Conservation (phyloP, 805 yeast genomes). For the Zygosaccharomyces lentus region DNA sequence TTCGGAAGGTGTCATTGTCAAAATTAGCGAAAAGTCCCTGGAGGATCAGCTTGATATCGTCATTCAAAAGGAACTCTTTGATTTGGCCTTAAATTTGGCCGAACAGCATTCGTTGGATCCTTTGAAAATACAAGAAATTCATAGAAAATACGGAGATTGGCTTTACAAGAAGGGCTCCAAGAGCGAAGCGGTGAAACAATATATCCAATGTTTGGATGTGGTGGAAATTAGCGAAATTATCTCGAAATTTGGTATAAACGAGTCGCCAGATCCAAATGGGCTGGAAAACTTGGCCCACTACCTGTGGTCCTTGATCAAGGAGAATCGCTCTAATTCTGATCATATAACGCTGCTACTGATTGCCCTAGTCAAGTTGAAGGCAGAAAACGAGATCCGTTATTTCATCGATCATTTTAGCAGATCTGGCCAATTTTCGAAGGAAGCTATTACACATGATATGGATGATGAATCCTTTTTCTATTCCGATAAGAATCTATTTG, state of each 20-base stretch:
- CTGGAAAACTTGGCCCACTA: slow-evolving; percentile 57
- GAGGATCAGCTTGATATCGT: slow-evolving; percentile 66
- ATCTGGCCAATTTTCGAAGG: slow-evolving; percentile 24
- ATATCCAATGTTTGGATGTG: slow-evolving; percentile 49
- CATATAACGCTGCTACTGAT: slow-evolving; percentile 78
- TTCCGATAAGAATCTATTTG: slow-evolving; percentile 42
- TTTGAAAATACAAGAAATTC: slow-evolving; percentile 35
- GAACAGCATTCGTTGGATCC: slow-evolving; percentile 30
- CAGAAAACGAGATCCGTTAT: slow-evolving; percentile 48
- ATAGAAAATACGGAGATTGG: slow-evolving; percentile 64
- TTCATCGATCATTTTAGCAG: slow-evolving; percentile 47
- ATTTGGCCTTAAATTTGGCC: slow-evolving; percentile 70
- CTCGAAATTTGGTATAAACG: slow-evolving; percentile 69
- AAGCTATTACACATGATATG: slow-evolving; percentile 31
- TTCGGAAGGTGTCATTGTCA: slow-evolving; percentile 70
- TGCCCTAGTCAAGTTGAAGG: slow-evolving; percentile 72
- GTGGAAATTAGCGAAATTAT: slow-evolving; percentile 73
- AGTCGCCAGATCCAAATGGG: slow-evolving; percentile 20
- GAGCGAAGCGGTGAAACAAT: slow-evolving; percentile 70
- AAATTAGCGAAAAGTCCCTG: slow-evolving; percentile 60
- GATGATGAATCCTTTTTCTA: slow-evolving; percentile 38
- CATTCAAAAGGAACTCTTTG: slow-evolving; percentile 63
- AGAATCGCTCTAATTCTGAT: slow-evolving; percentile 60
- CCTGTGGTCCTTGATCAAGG: slow-evolving; percentile 54
- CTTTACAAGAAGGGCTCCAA: slow-evolving; percentile 62